Evolutionary conservation across 495 filamentous ascomycete species (phyloP), one percentile per base, ranked within the genome.

Genomic region (Elaphomyces granulatus): DNA sequence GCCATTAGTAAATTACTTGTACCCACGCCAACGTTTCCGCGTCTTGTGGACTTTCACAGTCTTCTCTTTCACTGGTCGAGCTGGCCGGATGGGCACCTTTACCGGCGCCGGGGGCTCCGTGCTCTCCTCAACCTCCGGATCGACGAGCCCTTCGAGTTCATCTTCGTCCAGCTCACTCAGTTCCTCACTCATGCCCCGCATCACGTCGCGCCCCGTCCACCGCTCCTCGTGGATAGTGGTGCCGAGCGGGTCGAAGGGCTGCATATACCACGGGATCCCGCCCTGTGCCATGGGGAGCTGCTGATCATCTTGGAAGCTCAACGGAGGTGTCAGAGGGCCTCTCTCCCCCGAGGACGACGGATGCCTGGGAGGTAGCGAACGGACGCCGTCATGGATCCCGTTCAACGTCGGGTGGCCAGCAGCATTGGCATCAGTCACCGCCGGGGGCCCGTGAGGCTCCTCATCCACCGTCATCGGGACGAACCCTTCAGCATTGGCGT

Each of bases 101-200:
- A 6, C 23, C 23, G 6, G 23, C 23, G 23, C 23, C 7, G 45
- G 26, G 14, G 36, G 33, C 16, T 30, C 38, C 6, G 40, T 21
- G 28, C 45, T 43, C 16, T 47, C 53, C 36, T 54, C 58, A 16
- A 55, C 46, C 20, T 70, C 64, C 23, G 64, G 59, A 17, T 64
- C 68, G 9, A 70, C 73, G 43, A 75, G 68, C 56, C 50, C 80
- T 71, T 56, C 80, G 36, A 94, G 63, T 58, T 85, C 81, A 14
- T 87, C 85, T 35, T 92, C 87, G 40, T 88, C 85, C 48, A 94
- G 72, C 45, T 93, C 87, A 38, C 78, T 87, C 4, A 94, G 66
- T 41, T 88, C 83, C 54, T 90, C 87, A 42, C 82, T 87, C 64
- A 87, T 77, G 12, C 72, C 78, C 12, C 83, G 72, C 49, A 83